A percentile compares a stretch with the other conserved stretches of the same genome.
phyloP scores from a whole-genome alignment of 805 yeast species.

The Kuraishia molischiana region DNA sequence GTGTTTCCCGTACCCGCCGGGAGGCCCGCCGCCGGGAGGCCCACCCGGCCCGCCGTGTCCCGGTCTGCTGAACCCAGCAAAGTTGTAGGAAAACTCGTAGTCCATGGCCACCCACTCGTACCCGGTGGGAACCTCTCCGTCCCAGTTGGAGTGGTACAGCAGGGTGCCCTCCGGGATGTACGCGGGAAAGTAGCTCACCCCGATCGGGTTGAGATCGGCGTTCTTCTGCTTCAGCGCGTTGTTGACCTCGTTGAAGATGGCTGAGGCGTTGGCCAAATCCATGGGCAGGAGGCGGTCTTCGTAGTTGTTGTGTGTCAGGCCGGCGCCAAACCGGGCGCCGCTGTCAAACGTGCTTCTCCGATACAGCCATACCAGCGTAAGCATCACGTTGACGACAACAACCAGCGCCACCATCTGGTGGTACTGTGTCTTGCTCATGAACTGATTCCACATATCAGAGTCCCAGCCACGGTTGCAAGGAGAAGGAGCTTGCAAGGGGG shows the following conservation, averaged over 20 bases:
- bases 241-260: constrained; percentile 44
- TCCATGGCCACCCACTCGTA: constrained; percentile 62
- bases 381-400: background rate
- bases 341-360: no score
- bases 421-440: background rate
- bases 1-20: constrained; percentile 3
- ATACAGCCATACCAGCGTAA: no score
- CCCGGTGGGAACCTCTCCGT: constrained; percentile 29
- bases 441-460: no score
- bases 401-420: background rate
- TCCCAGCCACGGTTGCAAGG: no score
- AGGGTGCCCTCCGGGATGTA: constrained; percentile 49
- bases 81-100: constrained; percentile 46
- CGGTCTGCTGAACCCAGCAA: constrained; percentile 19
- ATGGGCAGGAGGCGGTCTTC: constrained; percentile 17
- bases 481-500: no score
- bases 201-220: constrained; percentile 42
- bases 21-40: constrained; percentile 1
- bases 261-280: constrained; percentile 38
- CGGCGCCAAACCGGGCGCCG: no score
- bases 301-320: constrained; percentile 12
- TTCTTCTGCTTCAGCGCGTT: constrained; percentile 43
- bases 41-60: constrained; percentile 4
- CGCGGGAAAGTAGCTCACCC: constrained; percentile 52
- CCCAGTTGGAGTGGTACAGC: constrained; percentile 40